Conservation (phyloP, 1,139 yeast genomes). For the Protomyces inundatus region DNA sequence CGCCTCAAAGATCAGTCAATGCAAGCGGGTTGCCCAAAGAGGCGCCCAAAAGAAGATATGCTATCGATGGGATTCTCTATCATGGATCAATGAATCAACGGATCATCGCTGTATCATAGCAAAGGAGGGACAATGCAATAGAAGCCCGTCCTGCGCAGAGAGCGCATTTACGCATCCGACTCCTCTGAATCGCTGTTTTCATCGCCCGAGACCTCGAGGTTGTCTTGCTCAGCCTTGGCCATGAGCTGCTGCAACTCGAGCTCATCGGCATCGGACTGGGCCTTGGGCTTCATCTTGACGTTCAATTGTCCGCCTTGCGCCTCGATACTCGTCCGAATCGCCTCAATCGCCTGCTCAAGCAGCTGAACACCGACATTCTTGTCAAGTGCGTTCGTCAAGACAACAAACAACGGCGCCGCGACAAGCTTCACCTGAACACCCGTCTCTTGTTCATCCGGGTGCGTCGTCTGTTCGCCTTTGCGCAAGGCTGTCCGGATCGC, state of each 20-base stretch:
- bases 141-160: not conserved
- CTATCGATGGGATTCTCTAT: too few relatives aligned
- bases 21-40: too few relatives aligned
- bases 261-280: conserved; percentile 96
- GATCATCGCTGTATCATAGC: not conserved
- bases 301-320: conserved; percentile 80
- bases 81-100: too few relatives aligned
- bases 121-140: not conserved
- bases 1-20: too few relatives aligned
- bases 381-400: conserved; percentile 88
- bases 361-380: conserved; percentile 79
- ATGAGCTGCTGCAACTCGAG: conserved; percentile 94
- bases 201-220: conserved; percentile 49
- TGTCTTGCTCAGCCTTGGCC: conserved; percentile 67
- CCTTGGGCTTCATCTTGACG: conserved; percentile 97
- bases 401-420: conserved; percentile 94
- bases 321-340: conserved; percentile 63
- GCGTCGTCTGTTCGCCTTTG: conserved; percentile 48
- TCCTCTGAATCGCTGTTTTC: conserved; percentile 33
- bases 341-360: conserved; percentile 72
- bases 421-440: conserved; percentile 87
- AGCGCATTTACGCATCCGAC: conserved; percentile 3
- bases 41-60: too few relatives aligned
- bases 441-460: conserved; percentile 46
- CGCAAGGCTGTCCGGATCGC: conserved; percentile 86